phyloP scores from a whole-genome alignment of 2,329 filamentous ascomycete genomes.

The Dactylonectria macrodidyma region DNA sequence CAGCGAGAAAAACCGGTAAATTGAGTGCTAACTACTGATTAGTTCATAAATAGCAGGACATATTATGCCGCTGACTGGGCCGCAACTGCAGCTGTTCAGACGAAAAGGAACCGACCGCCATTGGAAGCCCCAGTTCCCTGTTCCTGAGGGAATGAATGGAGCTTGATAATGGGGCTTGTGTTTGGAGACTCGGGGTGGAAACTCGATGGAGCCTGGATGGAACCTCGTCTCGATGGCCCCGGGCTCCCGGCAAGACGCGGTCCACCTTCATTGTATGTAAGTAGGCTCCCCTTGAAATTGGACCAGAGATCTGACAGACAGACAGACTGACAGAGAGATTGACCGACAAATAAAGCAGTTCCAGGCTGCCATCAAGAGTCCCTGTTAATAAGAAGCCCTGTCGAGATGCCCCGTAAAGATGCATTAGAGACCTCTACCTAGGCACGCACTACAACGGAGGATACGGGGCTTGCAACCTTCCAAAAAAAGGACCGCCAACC shows the following conservation, averaged over 20 bases:
- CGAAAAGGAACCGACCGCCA: neutral
- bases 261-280: neutral
- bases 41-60: neutral
- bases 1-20: neutral
- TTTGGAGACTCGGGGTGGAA: neutral
- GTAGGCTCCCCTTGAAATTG: too few species aligned
- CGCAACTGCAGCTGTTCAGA: neutral
- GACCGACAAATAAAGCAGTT: neutral
- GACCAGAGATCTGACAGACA: neutral
- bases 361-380: neutral
- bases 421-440: too few species aligned
- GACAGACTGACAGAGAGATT: too few species aligned
- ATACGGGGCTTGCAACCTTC: slow-evolving; percentile 19
- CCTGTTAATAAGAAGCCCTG: too few species aligned
- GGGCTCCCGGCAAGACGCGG: neutral
- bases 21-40: too few species aligned
- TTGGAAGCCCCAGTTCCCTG: neutral
- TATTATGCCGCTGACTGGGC: neutral
- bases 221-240: neutral
- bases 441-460: too few species aligned
- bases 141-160: neutral
- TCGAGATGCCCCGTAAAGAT: too few species aligned
- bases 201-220: neutral
- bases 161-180: too few species aligned
- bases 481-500: slow-evolving; percentile 23